Evolutionary conservation across 768 basidiomycete genomes (phyloP).

Genomic region (Lactarius sanguifluus): DNA sequence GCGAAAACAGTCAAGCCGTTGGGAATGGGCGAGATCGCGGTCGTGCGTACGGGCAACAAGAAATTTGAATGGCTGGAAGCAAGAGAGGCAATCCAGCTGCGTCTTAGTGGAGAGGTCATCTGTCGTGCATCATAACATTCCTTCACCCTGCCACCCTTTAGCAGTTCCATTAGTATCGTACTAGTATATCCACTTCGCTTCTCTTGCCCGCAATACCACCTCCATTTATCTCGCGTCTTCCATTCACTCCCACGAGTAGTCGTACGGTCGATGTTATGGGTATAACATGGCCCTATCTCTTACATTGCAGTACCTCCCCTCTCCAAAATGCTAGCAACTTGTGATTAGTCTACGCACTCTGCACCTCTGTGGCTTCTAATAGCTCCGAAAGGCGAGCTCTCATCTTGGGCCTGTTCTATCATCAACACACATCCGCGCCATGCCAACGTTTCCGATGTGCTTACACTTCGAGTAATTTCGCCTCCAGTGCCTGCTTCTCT

Average conservation of each 20-base stretch:
- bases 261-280: background rate
- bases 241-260: background rate
- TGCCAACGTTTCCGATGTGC: slow-evolving; percentile 35
- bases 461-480: slow-evolving; percentile 84
- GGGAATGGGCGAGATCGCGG: slow-evolving; percentile 89
- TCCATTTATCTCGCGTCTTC: background rate
- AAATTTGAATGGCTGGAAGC: slow-evolving; percentile 90
- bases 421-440: slow-evolving; percentile 13
- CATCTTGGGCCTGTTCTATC: slow-evolving; percentile 68
- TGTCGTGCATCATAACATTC: slow-evolving; percentile 56
- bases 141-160: background rate
- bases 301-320: background rate
- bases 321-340: background rate
- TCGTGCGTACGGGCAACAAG: slow-evolving; percentile 70
- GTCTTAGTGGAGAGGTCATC: slow-evolving; percentile 80
- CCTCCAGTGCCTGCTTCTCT: slow-evolving; percentile 88
- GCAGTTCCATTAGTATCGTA: background rate
- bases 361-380: slow-evolving; percentile 35
- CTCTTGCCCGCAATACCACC: background rate
- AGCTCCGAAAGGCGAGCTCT: slow-evolving; percentile 72
- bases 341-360: slow-evolving; percentile 12
- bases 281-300: slow-evolving; percentile 1
- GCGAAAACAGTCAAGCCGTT: slow-evolving; percentile 81
- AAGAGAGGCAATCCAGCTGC: slow-evolving; percentile 81
- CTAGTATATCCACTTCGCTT: background rate